Evolutionary conservation across 1,284 basidiomycete genomes (phyloP).

Genomic region (Rhodotorula mucilaginosa): DNA sequence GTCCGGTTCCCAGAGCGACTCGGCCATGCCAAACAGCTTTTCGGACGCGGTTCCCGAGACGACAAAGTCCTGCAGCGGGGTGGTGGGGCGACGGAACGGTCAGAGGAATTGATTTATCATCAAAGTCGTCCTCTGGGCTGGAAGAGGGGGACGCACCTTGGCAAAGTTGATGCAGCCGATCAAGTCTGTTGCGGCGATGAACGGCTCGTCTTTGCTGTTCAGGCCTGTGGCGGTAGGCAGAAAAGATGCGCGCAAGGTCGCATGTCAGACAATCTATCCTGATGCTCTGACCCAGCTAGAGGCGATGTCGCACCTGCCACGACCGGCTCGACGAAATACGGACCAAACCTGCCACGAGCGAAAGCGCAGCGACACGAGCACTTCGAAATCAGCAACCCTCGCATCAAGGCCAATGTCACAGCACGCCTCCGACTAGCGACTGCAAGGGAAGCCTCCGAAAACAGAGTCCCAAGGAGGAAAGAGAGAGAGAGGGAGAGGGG

Average conservation of each 20-base stretch:
- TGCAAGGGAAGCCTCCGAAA: not conserved
- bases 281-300: too few relatives aligned
- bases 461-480: not conserved
- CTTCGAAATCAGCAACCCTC: too few relatives aligned
- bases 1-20: constrained; percentile 97
- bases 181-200: constrained; percentile 93
- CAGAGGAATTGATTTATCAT: not conserved
- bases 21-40: constrained; percentile 95
- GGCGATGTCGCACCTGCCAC: constrained; percentile 66
- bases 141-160: constrained; percentile 52
- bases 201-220: constrained; percentile 78
- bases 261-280: too few relatives aligned
- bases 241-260: constrained; percentile 4
- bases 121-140: not conserved
- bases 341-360: constrained; percentile 62
- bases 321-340: constrained; percentile 96
- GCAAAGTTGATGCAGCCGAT: constrained; percentile 95
- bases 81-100: not conserved
- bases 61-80: constrained; percentile 70
- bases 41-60: constrained; percentile 90
- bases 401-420: too few relatives aligned
- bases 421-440: constrained; percentile 43
- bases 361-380: not conserved
- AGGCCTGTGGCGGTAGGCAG: constrained; percentile 39
- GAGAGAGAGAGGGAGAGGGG: constrained; percentile 27